Evolutionary conservation across 108 stramenopile genomes (phyloP).

Genomic region (Stephanodiscus minutulus): DNA sequence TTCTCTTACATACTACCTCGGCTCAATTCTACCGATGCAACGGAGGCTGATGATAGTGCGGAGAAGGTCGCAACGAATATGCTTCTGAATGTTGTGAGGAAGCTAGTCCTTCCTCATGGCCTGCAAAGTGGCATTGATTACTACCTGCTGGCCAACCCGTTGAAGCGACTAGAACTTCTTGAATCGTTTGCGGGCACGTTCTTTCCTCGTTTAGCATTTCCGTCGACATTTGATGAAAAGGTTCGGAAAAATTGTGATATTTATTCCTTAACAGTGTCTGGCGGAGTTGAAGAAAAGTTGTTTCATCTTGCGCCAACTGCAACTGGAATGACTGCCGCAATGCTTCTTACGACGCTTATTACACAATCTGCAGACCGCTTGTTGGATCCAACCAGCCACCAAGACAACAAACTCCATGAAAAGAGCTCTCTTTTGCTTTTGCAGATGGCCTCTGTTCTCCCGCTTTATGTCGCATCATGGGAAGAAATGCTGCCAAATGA

Average conservation of each 20-base stretch:
- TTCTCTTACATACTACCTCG: slow-evolving; percentile 49
- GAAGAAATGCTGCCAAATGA: slow-evolving; percentile 32
- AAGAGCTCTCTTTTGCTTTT: slow-evolving; percentile 24
- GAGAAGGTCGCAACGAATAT: slow-evolving; percentile 20
- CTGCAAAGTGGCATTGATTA: neutral
- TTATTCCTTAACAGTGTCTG: slow-evolving; percentile 14
- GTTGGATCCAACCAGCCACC: slow-evolving; percentile 5
- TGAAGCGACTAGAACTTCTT: slow-evolving; percentile 37
- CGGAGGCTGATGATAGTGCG: slow-evolving; percentile 11
- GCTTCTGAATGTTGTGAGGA: slow-evolving; percentile 24
- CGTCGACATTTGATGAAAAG: neutral
- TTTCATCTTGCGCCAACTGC: slow-evolving; percentile 24
- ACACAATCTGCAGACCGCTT: slow-evolving; percentile 13
- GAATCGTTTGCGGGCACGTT: slow-evolving; percentile 37
- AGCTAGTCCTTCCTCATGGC: slow-evolving; percentile 27
- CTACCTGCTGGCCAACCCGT: slow-evolving; percentile 19
- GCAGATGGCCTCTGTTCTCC: slow-evolving; percentile 45
- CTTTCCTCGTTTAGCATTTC: slow-evolving; percentile 29
- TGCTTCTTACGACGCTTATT: slow-evolving; percentile 32
- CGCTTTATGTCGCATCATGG: slow-evolving; percentile 41
- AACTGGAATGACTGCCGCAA: slow-evolving; percentile 34
- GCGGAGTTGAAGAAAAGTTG: slow-evolving; percentile 16
- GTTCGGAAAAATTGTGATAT: neutral
- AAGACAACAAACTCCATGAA: neutral
- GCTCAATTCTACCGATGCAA: slow-evolving; percentile 2